Evolutionary conservation across 2,329 filamentous ascomycete species (phyloP), one percentile per base, ranked within the genome.

Genomic region (Arthrobotrys conoides): DNA sequence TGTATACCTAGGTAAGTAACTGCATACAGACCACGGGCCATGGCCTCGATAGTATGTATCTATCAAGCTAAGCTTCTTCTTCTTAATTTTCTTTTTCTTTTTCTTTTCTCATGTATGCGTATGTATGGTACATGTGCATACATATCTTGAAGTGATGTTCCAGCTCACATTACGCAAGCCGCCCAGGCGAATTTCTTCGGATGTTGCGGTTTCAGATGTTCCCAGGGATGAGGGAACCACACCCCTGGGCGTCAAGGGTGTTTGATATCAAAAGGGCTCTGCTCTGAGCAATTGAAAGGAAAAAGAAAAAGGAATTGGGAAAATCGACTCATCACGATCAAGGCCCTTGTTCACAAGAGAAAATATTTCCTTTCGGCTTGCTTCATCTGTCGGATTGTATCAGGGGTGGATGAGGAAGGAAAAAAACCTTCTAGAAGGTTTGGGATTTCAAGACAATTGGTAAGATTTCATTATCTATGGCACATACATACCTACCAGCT

Each of bases 141-240:
- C 27, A 55, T 33, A 55, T 55, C 51, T 59, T 38, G 57, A 61
- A 44, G n/a, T n/a, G 9, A 36, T 24, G 57, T 59, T 16, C 30
- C 53, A 44, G 33, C 14, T 61, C 57, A 27, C 20, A 61, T 61
- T 61, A 61, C 57, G 36, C 36, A 61, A 61, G 57, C 48, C 48
- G 48, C 24, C 4, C 57, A 61, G 20, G 57, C 57, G 57, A 61
- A 61, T 61, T 61, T 44, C 33, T 46, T 68, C 65, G 65, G 65
- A 68, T 68, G 48, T 57, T 53, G 65, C 65, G 65, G 65, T 68
- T 68, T 68, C 65, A 68, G 49, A 57, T 65, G 44, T 49, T 65
- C 33, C 38, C 61, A 49, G 61, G 61, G 61, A 65, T 65, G 18
- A 63, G 38, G 38, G 22, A 63, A 20, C 20, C 41, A 14, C 18